These are phyloP conservation scores for Nannochloropsis salina DNA, from an alignment of 108 stramenopile genomes.

Conservation along the genomic window DNA sequence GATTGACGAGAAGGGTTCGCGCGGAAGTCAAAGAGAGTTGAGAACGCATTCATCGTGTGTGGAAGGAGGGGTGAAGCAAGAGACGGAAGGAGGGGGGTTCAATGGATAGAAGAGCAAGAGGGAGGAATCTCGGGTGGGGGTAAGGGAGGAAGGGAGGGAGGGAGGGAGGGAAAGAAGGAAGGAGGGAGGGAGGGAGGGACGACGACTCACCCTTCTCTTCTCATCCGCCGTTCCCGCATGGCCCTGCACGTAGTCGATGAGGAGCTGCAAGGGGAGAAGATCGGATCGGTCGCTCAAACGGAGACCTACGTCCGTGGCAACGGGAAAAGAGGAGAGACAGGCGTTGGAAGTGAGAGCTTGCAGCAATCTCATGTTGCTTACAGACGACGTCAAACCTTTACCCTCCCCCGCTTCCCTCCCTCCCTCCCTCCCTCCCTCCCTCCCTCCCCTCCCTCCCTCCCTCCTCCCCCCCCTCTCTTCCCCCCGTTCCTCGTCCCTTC, in stretches of 20 bases:
- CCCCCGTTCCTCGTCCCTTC: too few relatives aligned
- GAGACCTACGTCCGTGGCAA: neutral
- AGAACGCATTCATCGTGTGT: too few relatives aligned
- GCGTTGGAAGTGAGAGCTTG: too few relatives aligned
- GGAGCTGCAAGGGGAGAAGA: constrained; percentile 27
- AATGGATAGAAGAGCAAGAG: too few relatives aligned
- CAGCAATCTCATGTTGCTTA: too few relatives aligned
- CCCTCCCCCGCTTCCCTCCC: neutral
- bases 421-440: neutral
- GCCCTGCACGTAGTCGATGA: constrained; percentile 38
- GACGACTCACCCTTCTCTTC: neutral
- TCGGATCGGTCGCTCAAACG: neutral
- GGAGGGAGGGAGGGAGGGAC: neutral
- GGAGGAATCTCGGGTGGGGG: too few relatives aligned
- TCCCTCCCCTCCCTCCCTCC: constrained; percentile 16
- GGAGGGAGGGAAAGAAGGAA: neutral
- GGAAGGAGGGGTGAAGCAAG: too few relatives aligned
- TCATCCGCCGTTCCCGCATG: neutral
- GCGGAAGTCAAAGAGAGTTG: too few relatives aligned
- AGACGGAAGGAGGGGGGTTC: too few relatives aligned
- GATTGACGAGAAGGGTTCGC: neutral
- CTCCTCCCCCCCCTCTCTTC: neutral
- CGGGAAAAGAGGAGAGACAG: neutral
- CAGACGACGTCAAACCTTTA: neutral
- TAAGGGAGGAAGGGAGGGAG: too few relatives aligned